Evolutionary conservation across 1,284 basidiomycete species (phyloP).

Genomic region (Heterobasidion irregulare): DNA sequence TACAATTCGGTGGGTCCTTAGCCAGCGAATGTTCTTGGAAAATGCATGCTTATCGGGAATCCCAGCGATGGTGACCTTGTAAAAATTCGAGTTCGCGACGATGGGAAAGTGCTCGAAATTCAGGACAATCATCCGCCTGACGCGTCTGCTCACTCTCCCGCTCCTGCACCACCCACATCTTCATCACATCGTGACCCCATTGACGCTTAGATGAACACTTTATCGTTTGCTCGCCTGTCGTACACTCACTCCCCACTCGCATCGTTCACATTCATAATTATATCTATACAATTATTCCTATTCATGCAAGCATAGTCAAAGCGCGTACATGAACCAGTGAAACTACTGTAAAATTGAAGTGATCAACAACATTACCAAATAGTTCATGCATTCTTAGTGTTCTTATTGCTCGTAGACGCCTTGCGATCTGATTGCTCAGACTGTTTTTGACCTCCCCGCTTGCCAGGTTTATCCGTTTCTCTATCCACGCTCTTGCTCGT

Average conservation of each 20-base stretch:
- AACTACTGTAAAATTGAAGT: too few species aligned
- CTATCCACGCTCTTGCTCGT: too few species aligned
- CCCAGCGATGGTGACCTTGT: conserved; percentile 57
- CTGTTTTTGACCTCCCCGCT: not conserved
- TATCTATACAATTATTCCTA: not conserved
- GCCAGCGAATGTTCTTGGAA: not conserved
- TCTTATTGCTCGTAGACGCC: not conserved
- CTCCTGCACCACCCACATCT: not conserved
- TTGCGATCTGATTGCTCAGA: not conserved
- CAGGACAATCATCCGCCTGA: conserved; percentile 52
- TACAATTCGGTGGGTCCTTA: conserved; percentile 51
- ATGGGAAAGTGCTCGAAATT: conserved; percentile 39
- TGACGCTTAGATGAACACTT: too few species aligned
- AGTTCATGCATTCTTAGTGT: not conserved
- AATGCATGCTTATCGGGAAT: not conserved
- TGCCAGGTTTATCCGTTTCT: too few species aligned
- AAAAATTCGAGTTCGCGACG: conserved; percentile 37
- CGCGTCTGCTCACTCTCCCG: conserved; percentile 9
- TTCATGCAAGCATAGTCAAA: not conserved
- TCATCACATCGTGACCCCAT: too few species aligned
- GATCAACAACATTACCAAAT: too few species aligned
- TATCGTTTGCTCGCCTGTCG: too few species aligned
- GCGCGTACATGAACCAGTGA: too few species aligned
- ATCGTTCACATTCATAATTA: not conserved
- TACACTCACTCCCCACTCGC: not conserved